These are phyloP conservation scores for Phytophthora tubulina DNA, from an alignment of 352 stramenopile species.

Conservation along the genomic window DNA sequence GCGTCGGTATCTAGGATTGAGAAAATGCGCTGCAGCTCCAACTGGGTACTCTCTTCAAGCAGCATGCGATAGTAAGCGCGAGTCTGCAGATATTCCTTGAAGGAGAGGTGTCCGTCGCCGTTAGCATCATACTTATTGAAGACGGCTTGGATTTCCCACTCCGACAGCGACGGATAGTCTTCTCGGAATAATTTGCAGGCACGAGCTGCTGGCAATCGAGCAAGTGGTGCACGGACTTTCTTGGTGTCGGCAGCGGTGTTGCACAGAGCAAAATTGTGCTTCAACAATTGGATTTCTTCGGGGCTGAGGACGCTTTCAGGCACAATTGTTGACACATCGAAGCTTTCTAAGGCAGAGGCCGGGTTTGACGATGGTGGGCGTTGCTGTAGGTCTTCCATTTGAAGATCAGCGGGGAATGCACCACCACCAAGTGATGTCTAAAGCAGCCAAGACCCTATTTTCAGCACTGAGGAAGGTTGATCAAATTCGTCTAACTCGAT, in stretches of 20 bases:
- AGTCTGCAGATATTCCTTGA: constrained; percentile 69
- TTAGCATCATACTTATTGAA: constrained; percentile 74
- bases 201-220: constrained; percentile 45
- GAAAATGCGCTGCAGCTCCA: constrained; percentile 69
- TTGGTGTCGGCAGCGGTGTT: constrained; percentile 39
- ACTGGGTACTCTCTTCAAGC: constrained; percentile 62
- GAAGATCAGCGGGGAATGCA: not conserved
- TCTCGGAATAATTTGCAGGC: constrained; percentile 72
- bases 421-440: not conserved
- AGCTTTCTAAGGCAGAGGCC: constrained; percentile 24
- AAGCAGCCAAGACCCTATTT: constrained; percentile 21
- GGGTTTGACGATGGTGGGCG: constrained; percentile 16
- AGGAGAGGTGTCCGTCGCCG: constrained; percentile 61
- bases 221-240: constrained; percentile 43
- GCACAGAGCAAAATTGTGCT: constrained; percentile 61
- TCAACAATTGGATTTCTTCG: constrained; percentile 62
- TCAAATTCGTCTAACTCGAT: too few species aligned
- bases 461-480: constrained; percentile 6
- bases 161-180: constrained; percentile 67
- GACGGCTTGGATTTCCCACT: constrained; percentile 68
- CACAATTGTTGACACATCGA: constrained; percentile 47
- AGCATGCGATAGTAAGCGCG: constrained; percentile 63
- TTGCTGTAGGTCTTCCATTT: constrained; percentile 29
- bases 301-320: constrained; percentile 51
- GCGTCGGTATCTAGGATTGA: constrained; percentile 70